Base-by-base conservation (phyloP, 352 stramenopile genomes). In the Thraustochytrium striatum region DNA sequence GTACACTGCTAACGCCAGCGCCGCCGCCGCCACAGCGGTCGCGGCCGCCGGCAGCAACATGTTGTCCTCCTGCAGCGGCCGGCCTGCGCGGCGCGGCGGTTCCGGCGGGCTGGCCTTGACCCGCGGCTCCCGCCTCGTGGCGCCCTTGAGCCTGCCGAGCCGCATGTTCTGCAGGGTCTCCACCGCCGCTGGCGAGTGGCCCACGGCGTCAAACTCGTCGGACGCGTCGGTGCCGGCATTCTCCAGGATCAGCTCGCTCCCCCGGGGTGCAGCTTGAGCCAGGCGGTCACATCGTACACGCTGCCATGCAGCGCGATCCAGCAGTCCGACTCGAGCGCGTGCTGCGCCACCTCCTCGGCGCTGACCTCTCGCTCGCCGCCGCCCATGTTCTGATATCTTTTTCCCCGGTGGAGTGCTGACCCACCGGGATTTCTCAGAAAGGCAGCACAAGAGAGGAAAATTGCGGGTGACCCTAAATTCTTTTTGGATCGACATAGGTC, bases 251-350 rank as follows among this genome's bases (percentile, higher is more conserved):
- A 38, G 7, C 25, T 81, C 58, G 32, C 13, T 21, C 70, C 70
- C 5, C 70, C 70, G 3, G 70, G 70, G 57, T 80, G 70, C 30
- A 61, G 11, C 5, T 16, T 0, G 25, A 80, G 70, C 0, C 21
- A 80, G 7, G 8, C n/a, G 33, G 61, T 80, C 13, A 80, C 57
- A 81, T 97, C 89, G 82, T 97, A 97, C 0, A 98, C 93, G 57
- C 92, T 91, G 39, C 91, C 90, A 38, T 96, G 93, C 25, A 96
- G 89, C 78, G 95, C 88, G 69, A 98, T 97, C 94, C 94, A 98
- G 70, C 88, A 90, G 84, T 87, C 88, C 35, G 88, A 92, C 86
- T 81, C 90, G 11, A 83, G 92, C 50, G 89, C 92, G 89, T 98
- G 92, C 81, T 94, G 91, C 16, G 86, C 84, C 5, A 97, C 86